Evolutionary conservation across 2,329 filamentous ascomycete genomes (phyloP).

Genomic region (Colletotrichum scovillei): DNA sequence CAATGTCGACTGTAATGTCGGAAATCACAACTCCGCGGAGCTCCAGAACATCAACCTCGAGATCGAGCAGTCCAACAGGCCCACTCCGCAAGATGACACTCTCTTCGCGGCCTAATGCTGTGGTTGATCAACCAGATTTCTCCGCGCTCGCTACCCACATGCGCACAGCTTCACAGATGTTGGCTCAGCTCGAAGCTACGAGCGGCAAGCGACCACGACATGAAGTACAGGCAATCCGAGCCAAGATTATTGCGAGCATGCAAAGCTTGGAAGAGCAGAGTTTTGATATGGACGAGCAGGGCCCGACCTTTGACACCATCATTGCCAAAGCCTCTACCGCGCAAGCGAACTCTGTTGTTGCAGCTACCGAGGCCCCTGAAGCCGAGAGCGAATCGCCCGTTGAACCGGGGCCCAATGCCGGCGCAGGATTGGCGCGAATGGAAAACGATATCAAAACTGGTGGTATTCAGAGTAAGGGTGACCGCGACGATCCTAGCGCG

Average conservation of each 20-base stretch:
- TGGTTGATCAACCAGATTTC: slow-evolving; percentile 80
- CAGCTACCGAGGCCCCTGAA: slow-evolving; percentile 56
- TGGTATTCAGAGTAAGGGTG: slow-evolving; percentile 82
- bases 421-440: slow-evolving; percentile 84
- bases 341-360: slow-evolving; percentile 56
- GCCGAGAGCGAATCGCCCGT: slow-evolving; percentile 66
- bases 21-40: slow-evolving; percentile 75
- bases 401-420: slow-evolving; percentile 69
- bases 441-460: slow-evolving; percentile 91
- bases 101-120: slow-evolving; percentile 63
- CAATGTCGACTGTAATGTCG: slow-evolving; percentile 63
- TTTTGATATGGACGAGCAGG: slow-evolving; percentile 77
- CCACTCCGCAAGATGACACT: slow-evolving; percentile 71
- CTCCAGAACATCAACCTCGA: slow-evolving; percentile 75
- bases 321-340: slow-evolving; percentile 77
- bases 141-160: slow-evolving; percentile 87
- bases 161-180: slow-evolving; percentile 88
- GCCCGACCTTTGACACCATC: slow-evolving; percentile 84
- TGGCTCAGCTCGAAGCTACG: slow-evolving; percentile 84
- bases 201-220: slow-evolving; percentile 82
- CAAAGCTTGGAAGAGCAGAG: slow-evolving; percentile 87
- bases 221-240: slow-evolving; percentile 85
- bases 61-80: slow-evolving; percentile 75
- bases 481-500: slow-evolving; percentile 86
- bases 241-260: slow-evolving; percentile 92